A percentile compares a stretch with the other conserved stretches of the same genome.
These are phyloP conservation scores for Paraphoma chrysanthemicola DNA, from an alignment of 2,329 filamentous ascomycete species.

Conservation along the genomic window DNA sequence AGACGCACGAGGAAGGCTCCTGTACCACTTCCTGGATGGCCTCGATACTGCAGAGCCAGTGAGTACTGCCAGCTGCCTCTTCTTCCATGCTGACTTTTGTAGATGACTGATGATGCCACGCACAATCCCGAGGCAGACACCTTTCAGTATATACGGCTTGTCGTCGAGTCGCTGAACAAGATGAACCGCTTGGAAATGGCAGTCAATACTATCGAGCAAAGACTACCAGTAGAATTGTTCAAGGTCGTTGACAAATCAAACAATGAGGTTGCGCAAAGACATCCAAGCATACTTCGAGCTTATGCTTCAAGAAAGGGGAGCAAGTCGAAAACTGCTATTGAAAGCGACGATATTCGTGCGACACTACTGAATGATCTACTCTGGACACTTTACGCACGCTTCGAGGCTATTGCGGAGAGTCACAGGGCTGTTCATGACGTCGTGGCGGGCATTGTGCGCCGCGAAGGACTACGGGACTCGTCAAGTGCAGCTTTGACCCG, in stretches of 20 bases:
- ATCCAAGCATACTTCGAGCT: conserved; percentile 77
- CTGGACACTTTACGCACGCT: conserved; percentile 93
- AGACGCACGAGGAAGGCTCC: conserved; percentile 57
- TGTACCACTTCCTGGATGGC: conserved; percentile 65
- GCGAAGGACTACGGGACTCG: conserved; percentile 70
- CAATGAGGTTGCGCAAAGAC: conserved; percentile 88
- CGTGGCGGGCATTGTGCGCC: conserved; percentile 81
- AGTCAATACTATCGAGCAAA: conserved; percentile 88
- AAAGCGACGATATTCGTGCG: conserved; percentile 74
- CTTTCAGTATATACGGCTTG: conserved; percentile 87
- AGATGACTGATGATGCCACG: conserved; percentile 82
- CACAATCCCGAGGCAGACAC: conserved; percentile 96
- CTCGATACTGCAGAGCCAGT: conserved; percentile 58
- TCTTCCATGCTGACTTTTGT: conserved; percentile 24
- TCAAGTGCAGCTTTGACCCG: conserved; percentile 73
- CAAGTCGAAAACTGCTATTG: conserved; percentile 66
- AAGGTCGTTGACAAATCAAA: conserved; percentile 94
- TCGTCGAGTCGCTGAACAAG: conserved; percentile 90
- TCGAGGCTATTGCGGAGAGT: conserved; percentile 94
- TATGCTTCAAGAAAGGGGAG: conserved; percentile 60
- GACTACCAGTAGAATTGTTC: conserved; percentile 92
- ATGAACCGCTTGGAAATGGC: conserved; percentile 85
- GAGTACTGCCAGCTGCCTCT: conserved; percentile 9
- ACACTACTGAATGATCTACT: conserved; percentile 91
- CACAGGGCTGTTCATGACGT: conserved; percentile 94